Conservation (phyloP, 768 basidiomycete species). For the Xerocomellus dryophilus region DNA sequence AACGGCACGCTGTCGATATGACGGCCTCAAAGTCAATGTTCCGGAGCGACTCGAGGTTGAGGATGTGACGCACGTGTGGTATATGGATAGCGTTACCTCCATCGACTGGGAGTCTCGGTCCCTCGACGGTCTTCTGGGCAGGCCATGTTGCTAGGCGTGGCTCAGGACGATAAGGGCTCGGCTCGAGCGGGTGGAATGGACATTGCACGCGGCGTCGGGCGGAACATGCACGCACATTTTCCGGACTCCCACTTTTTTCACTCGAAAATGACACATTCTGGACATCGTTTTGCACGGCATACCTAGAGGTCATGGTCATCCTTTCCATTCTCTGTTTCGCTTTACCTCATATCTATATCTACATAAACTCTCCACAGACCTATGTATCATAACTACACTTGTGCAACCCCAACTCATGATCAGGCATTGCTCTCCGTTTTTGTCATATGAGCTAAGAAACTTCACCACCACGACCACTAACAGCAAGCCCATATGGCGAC, state of each 20-base stretch:
- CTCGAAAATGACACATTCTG: neutral
- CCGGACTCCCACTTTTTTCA: neutral
- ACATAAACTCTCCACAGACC: neutral
- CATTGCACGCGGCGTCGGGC: neutral
- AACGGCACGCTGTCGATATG: slow-evolving; percentile 52
- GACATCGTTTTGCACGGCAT: slow-evolving; percentile 4
- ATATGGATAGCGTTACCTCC: neutral
- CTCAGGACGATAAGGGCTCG: neutral
- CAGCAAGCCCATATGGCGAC: no score
- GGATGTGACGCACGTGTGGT: neutral
- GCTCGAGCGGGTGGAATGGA: neutral
- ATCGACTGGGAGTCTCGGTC: neutral
- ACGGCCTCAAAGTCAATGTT: neutral
- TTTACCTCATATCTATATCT: neutral
- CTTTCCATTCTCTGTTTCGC: neutral
- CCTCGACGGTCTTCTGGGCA: neutral
- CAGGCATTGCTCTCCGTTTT: no score
- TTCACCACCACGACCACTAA: no score
- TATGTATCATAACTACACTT: neutral
- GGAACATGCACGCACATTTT: neutral
- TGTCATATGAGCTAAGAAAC: no score
- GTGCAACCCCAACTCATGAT: slow-evolving; percentile 4
- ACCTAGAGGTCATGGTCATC: slow-evolving; percentile 7
- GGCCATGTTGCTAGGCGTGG: neutral
- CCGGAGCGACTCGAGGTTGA: neutral